phyloP scores from a whole-genome alignment of 495 filamentous ascomycete genomes.

The Trichoderma reesei region DNA sequence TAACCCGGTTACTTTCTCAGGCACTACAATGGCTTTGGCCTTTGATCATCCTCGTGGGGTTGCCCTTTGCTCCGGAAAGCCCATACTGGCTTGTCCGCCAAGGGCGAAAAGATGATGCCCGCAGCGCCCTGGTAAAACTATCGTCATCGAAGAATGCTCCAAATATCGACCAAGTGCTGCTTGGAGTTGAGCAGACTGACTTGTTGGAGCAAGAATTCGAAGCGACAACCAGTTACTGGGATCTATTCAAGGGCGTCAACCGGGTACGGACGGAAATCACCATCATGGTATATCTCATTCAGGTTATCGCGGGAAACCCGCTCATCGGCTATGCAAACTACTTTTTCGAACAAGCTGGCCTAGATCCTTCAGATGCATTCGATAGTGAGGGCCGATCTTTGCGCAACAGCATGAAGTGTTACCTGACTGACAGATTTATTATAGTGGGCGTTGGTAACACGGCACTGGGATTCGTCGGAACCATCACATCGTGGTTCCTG shows the following conservation, averaged over 20 bases:
- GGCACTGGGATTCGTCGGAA: conserved; percentile 25
- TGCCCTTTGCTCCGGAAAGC: conserved; percentile 59
- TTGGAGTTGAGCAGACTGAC: conserved; percentile 65
- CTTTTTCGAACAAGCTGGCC: conserved; percentile 52
- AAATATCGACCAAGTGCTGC: conserved; percentile 52
- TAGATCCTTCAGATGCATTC: conserved; percentile 37
- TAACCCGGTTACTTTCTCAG: conserved; percentile 40
- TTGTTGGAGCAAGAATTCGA: conserved; percentile 51
- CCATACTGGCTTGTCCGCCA: conserved; percentile 69
- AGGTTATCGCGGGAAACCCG: conserved; percentile 48
- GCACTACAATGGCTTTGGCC: conserved; percentile 63
- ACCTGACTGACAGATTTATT: conserved; percentile 5
- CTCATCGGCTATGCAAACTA: conserved; percentile 55
- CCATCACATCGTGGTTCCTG: conserved; percentile 30
- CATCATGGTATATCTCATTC: conserved; percentile 46
- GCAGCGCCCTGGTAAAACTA: conserved; percentile 43
- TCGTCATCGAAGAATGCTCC: conserved; percentile 41
- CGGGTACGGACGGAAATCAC: conserved; percentile 52
- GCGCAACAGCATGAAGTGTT: neutral
- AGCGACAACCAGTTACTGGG: conserved; percentile 45
- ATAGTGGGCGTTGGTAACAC: conserved; percentile 4
- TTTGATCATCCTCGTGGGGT: conserved; percentile 48
- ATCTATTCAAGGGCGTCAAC: conserved; percentile 52
- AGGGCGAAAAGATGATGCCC: conserved; percentile 37
- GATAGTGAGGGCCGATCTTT: conserved; percentile 25